Percentiles rank a stretch among this genome's conserved stretches.
Conservation (phyloP, 202 grass and related monocot genomes). For the Carex sylvatica region DNA sequence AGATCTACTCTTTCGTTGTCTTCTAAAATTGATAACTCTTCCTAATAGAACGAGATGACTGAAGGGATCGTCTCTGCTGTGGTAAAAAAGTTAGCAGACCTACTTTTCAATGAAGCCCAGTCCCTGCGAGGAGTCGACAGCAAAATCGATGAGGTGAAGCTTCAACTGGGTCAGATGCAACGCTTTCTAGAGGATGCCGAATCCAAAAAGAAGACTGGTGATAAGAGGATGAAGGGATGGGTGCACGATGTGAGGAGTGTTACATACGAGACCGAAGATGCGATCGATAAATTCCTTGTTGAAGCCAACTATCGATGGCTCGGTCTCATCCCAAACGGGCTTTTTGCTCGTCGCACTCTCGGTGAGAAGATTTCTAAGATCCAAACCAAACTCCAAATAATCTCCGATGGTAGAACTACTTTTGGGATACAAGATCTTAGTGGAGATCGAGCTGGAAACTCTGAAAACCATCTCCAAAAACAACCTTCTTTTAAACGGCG, state of each 20-base stretch:
- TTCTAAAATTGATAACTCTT: too few relatives aligned
- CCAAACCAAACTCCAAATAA: not conserved
- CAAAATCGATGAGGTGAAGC: not conserved
- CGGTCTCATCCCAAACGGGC: too few relatives aligned
- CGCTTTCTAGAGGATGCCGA: conserved; percentile 7
- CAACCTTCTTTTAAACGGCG: not conserved
- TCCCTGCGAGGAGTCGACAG: not conserved
- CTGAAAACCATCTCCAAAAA: not conserved
- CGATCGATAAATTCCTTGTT: conserved; percentile 1
- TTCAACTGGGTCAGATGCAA: not conserved
- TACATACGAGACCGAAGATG: conserved; percentile 15
- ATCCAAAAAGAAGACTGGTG: not conserved
- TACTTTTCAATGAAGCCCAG: not conserved
- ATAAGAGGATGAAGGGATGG: conserved; percentile 12
- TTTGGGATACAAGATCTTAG: not conserved
- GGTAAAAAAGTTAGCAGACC: not conserved
- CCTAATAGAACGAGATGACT: not conserved
- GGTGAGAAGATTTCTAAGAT: not conserved
- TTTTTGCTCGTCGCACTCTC: not conserved
- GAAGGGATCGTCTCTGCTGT: not conserved
- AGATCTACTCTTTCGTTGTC: too few relatives aligned
- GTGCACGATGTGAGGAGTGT: conserved; percentile 4
- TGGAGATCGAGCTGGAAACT: too few relatives aligned
- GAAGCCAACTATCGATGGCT: not conserved
- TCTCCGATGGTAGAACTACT: conserved; percentile 1